Base-by-base conservation (phyloP, 169 alveolate genomes). In the Amoebophrya sp. region DNA sequence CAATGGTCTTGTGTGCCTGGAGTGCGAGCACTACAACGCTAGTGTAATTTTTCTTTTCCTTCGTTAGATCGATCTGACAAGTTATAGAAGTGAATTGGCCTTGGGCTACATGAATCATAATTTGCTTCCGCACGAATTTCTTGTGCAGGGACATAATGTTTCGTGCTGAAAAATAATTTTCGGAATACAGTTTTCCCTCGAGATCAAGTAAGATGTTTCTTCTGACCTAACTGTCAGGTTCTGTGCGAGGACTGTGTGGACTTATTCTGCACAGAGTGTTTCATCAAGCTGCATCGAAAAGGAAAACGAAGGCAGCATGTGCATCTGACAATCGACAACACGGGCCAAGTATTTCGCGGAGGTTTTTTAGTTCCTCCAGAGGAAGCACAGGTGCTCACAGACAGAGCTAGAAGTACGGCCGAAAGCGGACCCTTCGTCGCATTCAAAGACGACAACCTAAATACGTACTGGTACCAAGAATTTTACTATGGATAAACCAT, bases 231-330 rank as follows among this genome's bases (percentile, higher is more conserved):
- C 39, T 26, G 18, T 18, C 40, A 78, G 90, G 89, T 55, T 2
- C 92, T 54, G 0, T 47, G 92, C 54, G 91, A 91, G 91, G 94
- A 93, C 41, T 93, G 94, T 76, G 93, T 93, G n/a, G 94, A 93
- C 89, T 89, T 93, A 10, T 93, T 93, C 90, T 93, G 94, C 93
- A 93, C 94, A 23, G 93, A 93, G 92, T 93, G 94, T 90, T 93
- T 93, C 92, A 93, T 93, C 91, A 90, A 92, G 41, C 39, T 93
- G 39, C 94, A 93, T 41, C 90, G 94, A 55, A 93, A 90, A 90
- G 94, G 94, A n/a, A 90, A 54, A 34, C 26, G 92, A 6, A 89
- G 91, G 41, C 40, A 89, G 41, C 91, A 89, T 53, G 91, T 36
- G 54, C 91, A 89, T 33, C 40, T 89, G 33, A 89, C 54, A 41